Percentiles rank a stretch among this genome's conserved stretches.
phyloP scores from a whole-genome alignment of 2,329 filamentous ascomycete genomes.

The Mycosphaerella sp. region DNA sequence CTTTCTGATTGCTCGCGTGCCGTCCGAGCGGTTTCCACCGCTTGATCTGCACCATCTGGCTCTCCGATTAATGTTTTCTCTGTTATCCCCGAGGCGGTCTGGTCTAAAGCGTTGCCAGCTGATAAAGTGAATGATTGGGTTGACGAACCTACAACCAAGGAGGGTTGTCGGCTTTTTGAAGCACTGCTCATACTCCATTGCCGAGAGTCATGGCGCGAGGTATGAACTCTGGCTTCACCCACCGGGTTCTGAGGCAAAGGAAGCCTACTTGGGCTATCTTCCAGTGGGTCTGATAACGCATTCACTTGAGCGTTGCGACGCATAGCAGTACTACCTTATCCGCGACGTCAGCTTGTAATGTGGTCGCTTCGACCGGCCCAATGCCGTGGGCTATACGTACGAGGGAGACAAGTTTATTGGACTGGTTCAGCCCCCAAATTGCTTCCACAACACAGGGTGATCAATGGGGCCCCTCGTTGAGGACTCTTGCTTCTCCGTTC shows the following conservation, averaged over 20 bases:
- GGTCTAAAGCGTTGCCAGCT: background rate
- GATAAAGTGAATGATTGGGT: too few species aligned
- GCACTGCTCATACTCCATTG: background rate
- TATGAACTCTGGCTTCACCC: background rate
- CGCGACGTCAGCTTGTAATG: background rate
- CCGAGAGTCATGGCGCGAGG: background rate
- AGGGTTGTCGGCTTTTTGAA: background rate
- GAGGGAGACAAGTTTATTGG: too few species aligned
- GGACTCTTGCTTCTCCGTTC: background rate
- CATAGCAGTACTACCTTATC: background rate
- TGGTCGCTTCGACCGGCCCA: too few species aligned
- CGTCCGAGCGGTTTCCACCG: background rate
- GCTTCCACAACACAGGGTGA: too few species aligned
- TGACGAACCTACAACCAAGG: background rate
- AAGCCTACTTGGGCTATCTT: background rate
- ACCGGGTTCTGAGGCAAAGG: background rate
- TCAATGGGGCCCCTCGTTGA: too few species aligned
- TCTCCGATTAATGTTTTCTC: background rate
- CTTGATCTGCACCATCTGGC: background rate
- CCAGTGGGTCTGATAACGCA: background rate
- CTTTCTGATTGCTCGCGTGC: background rate
- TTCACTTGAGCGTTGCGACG: constrained; percentile 1
- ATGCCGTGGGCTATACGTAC: too few species aligned
- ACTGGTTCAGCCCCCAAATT: too few species aligned
- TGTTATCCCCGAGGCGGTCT: background rate